Evolutionary conservation across 495 filamentous ascomycete genomes (phyloP).

Genomic region (Neurospora sp.): DNA sequence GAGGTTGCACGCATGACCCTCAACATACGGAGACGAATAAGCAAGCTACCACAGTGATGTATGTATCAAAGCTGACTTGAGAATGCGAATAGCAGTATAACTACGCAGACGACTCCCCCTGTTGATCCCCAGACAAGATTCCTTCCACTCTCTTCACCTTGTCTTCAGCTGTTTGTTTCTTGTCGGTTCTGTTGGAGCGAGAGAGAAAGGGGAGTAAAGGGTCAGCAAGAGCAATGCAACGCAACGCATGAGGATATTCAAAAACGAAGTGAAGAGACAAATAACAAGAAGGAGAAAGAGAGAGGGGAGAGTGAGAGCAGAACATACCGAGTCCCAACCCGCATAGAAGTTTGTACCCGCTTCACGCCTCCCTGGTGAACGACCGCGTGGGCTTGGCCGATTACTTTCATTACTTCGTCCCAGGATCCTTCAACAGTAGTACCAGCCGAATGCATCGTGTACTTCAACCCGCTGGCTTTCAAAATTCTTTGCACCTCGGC

Average conservation of each 20-base stretch:
- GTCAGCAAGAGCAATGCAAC: background rate
- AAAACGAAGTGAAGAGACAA: background rate
- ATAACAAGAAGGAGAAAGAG: background rate
- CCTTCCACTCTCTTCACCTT: constrained; percentile 38
- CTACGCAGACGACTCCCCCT: background rate
- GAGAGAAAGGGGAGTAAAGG: background rate
- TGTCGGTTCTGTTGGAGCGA: constrained; percentile 32
- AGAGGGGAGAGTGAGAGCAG: background rate
- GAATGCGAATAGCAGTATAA: background rate
- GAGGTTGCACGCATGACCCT: background rate
- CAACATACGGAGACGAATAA: background rate
- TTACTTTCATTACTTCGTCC: constrained; percentile 79
- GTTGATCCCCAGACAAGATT: constrained; percentile 21
- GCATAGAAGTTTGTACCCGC: constrained; percentile 81
- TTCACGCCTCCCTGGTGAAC: constrained; percentile 75
- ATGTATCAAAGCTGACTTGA: background rate
- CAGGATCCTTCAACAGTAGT: constrained; percentile 90
- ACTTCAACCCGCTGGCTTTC: constrained; percentile 63
- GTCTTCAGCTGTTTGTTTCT: constrained; percentile 35
- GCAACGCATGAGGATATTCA: background rate
- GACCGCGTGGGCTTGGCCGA: constrained; percentile 81
- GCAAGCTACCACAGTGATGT: background rate
- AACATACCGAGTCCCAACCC: constrained; percentile 69
- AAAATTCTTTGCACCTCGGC: constrained; percentile 85
- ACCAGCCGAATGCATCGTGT: constrained; percentile 84